phyloP scores from a whole-genome alignment of 345 rosid species.

The Aquilaria yunnanensis region DNA sequence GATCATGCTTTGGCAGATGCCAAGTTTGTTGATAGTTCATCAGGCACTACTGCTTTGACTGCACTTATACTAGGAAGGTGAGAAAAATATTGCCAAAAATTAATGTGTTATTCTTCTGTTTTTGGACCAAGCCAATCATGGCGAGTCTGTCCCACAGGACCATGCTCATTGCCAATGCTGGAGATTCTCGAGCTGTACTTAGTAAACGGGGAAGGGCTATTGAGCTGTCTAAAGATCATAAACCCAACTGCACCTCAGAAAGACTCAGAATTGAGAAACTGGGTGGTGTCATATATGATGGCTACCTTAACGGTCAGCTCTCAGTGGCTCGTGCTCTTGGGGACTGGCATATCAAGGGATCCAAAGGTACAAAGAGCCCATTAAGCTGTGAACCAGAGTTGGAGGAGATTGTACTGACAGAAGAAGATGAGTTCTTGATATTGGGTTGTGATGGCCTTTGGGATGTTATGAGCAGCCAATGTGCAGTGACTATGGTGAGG shows the following conservation, averaged over 20 bases:
- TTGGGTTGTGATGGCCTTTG: slow-evolving; percentile 83
- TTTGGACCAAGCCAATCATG: too few species aligned
- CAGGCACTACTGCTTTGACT: slow-evolving; percentile 73
- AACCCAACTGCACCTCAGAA: slow-evolving; percentile 70
- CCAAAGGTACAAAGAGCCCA: slow-evolving; percentile 69
- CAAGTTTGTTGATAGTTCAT: slow-evolving; percentile 53
- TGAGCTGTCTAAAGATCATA: slow-evolving; percentile 78
- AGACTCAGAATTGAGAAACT: slow-evolving; percentile 71
- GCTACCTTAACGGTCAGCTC: slow-evolving; percentile 77
- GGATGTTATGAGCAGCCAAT: slow-evolving; percentile 94
- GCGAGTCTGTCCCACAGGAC: slow-evolving; percentile 28
- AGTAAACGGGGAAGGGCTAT: slow-evolving; percentile 87
- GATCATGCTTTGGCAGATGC: slow-evolving; percentile 76
- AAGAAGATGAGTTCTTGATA: slow-evolving; percentile 77
- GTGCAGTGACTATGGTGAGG: slow-evolving; percentile 84
- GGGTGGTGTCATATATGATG: slow-evolving; percentile 85
- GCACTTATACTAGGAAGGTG: slow-evolving; percentile 68
- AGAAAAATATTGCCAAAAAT: neutral
- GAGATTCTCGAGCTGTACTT: slow-evolving; percentile 78
- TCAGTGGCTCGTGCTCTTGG: slow-evolving; percentile 80
- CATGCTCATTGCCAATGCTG: slow-evolving; percentile 81
- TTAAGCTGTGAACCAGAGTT: slow-evolving; percentile 79
- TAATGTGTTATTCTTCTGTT: neutral
- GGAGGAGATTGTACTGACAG: slow-evolving; percentile 61
- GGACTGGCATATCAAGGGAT: slow-evolving; percentile 86